These are phyloP conservation scores for Starmera quercuum DNA, from an alignment of 805 yeast genomes.

Conservation along the genomic window DNA sequence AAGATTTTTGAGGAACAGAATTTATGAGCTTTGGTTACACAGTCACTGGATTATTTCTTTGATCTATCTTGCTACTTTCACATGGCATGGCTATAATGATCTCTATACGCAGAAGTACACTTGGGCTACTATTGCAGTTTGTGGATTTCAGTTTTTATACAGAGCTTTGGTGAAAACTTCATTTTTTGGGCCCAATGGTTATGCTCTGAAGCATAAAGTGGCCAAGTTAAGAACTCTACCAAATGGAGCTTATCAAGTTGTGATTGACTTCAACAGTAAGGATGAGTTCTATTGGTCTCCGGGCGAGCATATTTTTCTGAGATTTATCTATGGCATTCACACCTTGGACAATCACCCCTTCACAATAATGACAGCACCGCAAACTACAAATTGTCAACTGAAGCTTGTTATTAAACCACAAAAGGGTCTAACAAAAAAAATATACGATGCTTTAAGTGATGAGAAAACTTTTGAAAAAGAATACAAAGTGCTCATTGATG, in stretches of 20 bases:
- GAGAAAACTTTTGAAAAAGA: slow-evolving; percentile 17
- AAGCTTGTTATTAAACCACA: slow-evolving; percentile 38
- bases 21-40: slow-evolving; percentile 43
- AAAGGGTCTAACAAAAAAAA: slow-evolving; percentile 35
- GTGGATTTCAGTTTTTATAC: slow-evolving; percentile 43
- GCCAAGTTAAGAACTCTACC: slow-evolving; percentile 22
- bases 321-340: slow-evolving; percentile 33
- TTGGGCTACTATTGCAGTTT: slow-evolving; percentile 43
- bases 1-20: slow-evolving; percentile 27
- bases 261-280: slow-evolving; percentile 15
- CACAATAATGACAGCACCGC: slow-evolving; percentile 33
- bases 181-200: slow-evolving; percentile 31
- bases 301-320: slow-evolving; percentile 47
- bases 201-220: slow-evolving; percentile 29
- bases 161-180: slow-evolving; percentile 38
- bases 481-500: slow-evolving; percentile 36
- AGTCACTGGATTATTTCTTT: slow-evolving; percentile 46
- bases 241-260: slow-evolving; percentile 26
- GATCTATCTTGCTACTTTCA: slow-evolving; percentile 38
- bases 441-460: slow-evolving; percentile 20
- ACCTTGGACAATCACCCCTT: slow-evolving; percentile 51
- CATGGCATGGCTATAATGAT: slow-evolving; percentile 32
- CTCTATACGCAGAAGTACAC: slow-evolving; percentile 34
- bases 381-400: slow-evolving; percentile 19
- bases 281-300: slow-evolving; percentile 37